Conservation (phyloP, 768 basidiomycete species). For the Xerocomus spinulosus region DNA sequence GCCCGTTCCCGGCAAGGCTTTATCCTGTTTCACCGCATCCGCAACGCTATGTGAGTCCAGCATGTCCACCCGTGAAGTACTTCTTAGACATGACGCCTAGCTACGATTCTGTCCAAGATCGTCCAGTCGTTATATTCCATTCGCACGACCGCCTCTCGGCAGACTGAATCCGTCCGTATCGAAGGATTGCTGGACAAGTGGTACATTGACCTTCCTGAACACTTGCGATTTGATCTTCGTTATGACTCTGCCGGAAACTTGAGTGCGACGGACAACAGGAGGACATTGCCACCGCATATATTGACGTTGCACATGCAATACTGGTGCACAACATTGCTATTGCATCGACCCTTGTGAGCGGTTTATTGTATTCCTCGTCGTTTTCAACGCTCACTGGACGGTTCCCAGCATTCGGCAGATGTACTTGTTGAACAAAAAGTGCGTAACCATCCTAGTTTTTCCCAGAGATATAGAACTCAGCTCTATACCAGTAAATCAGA, state of each 20-base stretch:
- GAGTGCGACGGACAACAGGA: slow-evolving; percentile 18
- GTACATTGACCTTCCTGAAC: slow-evolving; percentile 66
- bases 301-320: slow-evolving; percentile 82
- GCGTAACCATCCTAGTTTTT: slow-evolving; percentile 12
- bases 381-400: slow-evolving; percentile 2
- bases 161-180: slow-evolving; percentile 51
- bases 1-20: slow-evolving; percentile 43
- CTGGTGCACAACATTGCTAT: slow-evolving; percentile 71
- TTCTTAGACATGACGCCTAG: slow-evolving; percentile 33
- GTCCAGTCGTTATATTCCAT: slow-evolving; percentile 71
- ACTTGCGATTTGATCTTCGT: slow-evolving; percentile 59
- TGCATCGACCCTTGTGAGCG: slow-evolving; percentile 78
- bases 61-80: background rate
- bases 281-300: slow-evolving; percentile 55
- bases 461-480: background rate
- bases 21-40: slow-evolving; percentile 79
- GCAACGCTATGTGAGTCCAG: slow-evolving; percentile 57
- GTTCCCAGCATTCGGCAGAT: slow-evolving; percentile 25
- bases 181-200: slow-evolving; percentile 68
- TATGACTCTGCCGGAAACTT: slow-evolving; percentile 33
- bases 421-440: slow-evolving; percentile 35
- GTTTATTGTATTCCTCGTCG: background rate
- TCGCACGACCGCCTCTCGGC: slow-evolving; percentile 49
- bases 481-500: slow-evolving; percentile 31
- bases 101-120: slow-evolving; percentile 63